Base-by-base conservation (phyloP, 805 yeast genomes). In the Candida mattraensis region DNA sequence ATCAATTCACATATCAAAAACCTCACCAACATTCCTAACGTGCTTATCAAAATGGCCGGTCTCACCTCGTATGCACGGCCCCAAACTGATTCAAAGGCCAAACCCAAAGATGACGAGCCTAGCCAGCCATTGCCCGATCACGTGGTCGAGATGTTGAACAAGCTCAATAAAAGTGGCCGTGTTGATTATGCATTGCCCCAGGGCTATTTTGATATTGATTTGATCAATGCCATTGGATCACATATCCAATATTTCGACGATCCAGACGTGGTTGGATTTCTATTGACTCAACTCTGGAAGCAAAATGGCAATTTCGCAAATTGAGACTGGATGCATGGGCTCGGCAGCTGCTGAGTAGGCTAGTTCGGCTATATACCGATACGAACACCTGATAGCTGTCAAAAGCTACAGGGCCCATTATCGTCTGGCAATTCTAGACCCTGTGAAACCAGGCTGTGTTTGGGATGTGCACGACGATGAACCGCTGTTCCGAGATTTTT, bases 201-300 rank as follows among this genome's bases (percentile, higher is more conserved):
- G 54, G 86, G 91, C 7, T 69, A 82, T 15, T 73, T 89, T 44
- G 96, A 88, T 50, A 72, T 88, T 14, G 84, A 94, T 18, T 59
- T 87, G 22, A 69, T 91, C 8, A 75, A 87, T 3, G 93, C 95
- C 0, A 67, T 91, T 7, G 85, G 85, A 32, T 93, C 98, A 0
- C 99, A 91, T 59, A 78, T 86, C 10, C 78, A 87, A 30, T 91
- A 91, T 58, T 82, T 91, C 56, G 95, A 87, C 54, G 95, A 87
- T 48, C 72, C 78, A 33, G 88, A 88, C 51, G 79, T 91, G 23
- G 88, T 94, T 0, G 83, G 82, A 1, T 89, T 91, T 48, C 58
- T 91, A 5, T 60, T 89, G 54, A 69, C 67, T 30, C 88, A 87
- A 53, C 54, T 83, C 7, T 54, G 56, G 58, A 37, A 41, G 23